Conservation (phyloP, 164 flowering plant species). For the Brasenia schreberi region DNA sequence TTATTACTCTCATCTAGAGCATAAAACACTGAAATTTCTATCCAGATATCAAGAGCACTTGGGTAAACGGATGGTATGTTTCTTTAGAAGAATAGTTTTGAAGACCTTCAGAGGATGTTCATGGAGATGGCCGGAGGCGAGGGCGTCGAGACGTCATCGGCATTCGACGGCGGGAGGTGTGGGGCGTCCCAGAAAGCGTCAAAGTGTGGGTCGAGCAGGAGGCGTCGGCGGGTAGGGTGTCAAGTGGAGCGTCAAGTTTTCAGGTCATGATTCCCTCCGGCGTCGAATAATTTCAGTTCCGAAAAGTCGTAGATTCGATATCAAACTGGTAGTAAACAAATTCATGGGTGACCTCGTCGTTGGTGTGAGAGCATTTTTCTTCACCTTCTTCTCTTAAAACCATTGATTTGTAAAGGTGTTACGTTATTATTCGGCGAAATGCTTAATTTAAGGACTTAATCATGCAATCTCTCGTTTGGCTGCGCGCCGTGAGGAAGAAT, state of each 20-base stretch:
- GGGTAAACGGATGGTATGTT: background rate
- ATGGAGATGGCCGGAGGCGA: constrained; percentile 53
- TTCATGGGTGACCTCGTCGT: background rate
- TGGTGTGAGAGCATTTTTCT: background rate
- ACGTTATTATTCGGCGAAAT: too few species aligned
- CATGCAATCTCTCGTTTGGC: too few species aligned
- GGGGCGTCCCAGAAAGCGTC: constrained; percentile 1
- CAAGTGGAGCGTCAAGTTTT: background rate
- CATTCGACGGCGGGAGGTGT: constrained; percentile 7
- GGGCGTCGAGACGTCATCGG: background rate
- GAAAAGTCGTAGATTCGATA: background rate
- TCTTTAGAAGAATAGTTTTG: constrained; percentile 47
- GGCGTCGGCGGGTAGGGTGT: background rate
- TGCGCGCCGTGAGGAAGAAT: too few species aligned
- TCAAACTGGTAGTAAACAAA: background rate
- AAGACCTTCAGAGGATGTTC: constrained; percentile 85
- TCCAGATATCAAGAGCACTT: background rate
- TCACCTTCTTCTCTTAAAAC: too few species aligned
- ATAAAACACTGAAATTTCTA: background rate
- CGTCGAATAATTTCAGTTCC: background rate
- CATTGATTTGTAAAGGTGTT: too few species aligned
- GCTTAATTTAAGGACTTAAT: too few species aligned
- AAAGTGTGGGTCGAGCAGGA: background rate
- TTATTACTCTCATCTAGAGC: background rate
- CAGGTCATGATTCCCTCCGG: background rate